Conservation (phyloP, 148 eudicot genomes). For the Euryodendron excelsum region DNA sequence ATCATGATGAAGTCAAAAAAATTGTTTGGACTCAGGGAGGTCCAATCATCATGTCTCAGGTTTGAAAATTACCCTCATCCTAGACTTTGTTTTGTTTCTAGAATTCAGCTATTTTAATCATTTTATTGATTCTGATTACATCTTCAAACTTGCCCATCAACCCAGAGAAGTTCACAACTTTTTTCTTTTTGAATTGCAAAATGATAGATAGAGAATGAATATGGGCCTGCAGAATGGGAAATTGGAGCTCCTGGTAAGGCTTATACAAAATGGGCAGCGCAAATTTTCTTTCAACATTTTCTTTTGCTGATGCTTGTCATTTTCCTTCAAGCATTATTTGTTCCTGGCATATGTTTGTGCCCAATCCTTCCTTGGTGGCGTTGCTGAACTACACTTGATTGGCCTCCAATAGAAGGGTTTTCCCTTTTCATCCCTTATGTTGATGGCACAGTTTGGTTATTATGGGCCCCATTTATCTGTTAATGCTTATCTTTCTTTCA, state of each 20-base stretch:
- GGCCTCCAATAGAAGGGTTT: not conserved
- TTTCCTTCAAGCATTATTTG: not conserved
- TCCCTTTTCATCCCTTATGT: no score
- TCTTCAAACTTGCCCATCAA: not conserved
- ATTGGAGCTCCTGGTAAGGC: slow-evolving; percentile 78
- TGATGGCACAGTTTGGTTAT: not conserved
- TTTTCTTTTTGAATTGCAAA: no score
- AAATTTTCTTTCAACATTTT: slow-evolving; percentile 10
- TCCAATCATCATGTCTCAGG: slow-evolving; percentile 93
- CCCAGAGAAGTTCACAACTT: no score
- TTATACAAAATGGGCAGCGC: slow-evolving; percentile 72
- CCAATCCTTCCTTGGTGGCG: not conserved
- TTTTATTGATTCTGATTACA: not conserved
- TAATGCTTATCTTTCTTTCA: not conserved
- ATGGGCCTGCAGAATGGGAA: slow-evolving; percentile 81
- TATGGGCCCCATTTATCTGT: not conserved
- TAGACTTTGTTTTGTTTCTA: not conserved
- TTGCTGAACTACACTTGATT: not conserved
- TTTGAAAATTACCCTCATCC: slow-evolving; percentile 13
- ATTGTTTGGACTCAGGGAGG: slow-evolving; percentile 89
- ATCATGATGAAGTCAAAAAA: slow-evolving; percentile 76
- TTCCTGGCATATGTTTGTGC: not conserved
- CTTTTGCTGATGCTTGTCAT: slow-evolving; percentile 13
- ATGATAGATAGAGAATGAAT: slow-evolving; percentile 96
- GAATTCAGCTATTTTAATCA: not conserved